Conservation (phyloP, 805 yeast genomes). For the Saturnispora halmiae region DNA sequence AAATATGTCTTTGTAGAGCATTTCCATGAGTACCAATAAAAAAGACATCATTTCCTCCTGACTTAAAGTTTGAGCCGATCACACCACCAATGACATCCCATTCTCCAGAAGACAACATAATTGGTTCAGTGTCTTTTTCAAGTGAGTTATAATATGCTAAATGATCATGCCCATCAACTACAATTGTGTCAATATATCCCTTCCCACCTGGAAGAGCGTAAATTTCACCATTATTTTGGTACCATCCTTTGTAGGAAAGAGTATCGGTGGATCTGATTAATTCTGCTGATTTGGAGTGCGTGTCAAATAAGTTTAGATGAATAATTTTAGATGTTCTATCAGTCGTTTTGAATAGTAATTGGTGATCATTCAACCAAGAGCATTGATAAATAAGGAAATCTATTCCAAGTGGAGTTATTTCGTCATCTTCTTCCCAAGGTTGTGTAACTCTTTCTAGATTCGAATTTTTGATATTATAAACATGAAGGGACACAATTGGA, state of each 20-base stretch:
- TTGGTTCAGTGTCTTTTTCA: constrained; percentile 31
- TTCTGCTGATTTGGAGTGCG: constrained; percentile 23
- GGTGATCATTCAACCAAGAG: constrained; percentile 44
- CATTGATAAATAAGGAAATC: constrained; percentile 54
- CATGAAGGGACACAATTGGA: constrained; percentile 43
- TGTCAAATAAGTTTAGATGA: constrained; percentile 39
- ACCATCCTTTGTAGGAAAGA: constrained; percentile 46
- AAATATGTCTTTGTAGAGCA: constrained; percentile 51
- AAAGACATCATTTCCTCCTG: constrained; percentile 39
- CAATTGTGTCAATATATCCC: constrained; percentile 60
- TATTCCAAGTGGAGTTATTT: constrained; percentile 23
- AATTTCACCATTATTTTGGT: constrained; percentile 32
- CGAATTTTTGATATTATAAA: constrained; percentile 31
- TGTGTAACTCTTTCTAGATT: constrained; percentile 20
- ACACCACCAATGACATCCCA: constrained; percentile 47
- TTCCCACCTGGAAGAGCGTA: constrained; percentile 30
- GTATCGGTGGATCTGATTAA: constrained; percentile 39
- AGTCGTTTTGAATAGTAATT: constrained; percentile 48
- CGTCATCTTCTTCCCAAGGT: constrained; percentile 19
- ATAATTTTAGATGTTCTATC: constrained; percentile 53
- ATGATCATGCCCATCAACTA: constrained; percentile 50
- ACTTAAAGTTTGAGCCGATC: constrained; percentile 41
- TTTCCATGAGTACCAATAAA: constrained; percentile 51
- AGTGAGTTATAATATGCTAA: constrained; percentile 46
- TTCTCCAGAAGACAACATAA: constrained; percentile 35